Base-by-base conservation (phyloP, 75 land plant genomes). In the Selaginella tamariscina region DNA sequence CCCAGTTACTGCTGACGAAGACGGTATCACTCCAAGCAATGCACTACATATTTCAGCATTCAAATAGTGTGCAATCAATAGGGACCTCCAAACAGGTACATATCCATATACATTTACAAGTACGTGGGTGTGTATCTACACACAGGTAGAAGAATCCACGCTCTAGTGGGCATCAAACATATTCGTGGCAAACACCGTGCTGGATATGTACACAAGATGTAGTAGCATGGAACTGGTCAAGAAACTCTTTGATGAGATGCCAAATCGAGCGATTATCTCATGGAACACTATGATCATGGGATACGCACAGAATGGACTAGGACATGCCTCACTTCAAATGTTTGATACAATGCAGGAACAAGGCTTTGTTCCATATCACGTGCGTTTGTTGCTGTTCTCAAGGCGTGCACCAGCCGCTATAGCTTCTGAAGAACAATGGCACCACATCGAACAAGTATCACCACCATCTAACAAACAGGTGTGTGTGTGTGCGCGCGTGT, bases 251-350 rank as follows among this genome's bases (percentile, higher is more conserved):
- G 62, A 59, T 5, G 21, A 59, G 23, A 23, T 59, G 26, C 62
- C 62, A n/a, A 59, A 59, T 59, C 21, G 26, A 2, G n/a, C 21
- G 8, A 21, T 59, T 9, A 2, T n/a, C 18, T 59, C 62, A n/a
- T 59, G 62, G 62, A 59, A 59, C 62, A 59, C 62, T 2, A 59
- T 59, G 62, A 59, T 59, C 23, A 59, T 59, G 23, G 62, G 26
- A 26, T 59, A 8, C 21, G 62, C 21, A 8, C 62, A 59, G 62
- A n/a, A 2, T n/a, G 62, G n/a, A 2, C 27, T 9, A 59, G 62
- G 62, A n/a, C 18, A 21, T 5, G 5, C 23, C 8, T 5, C 62
- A 9, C 26, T 59, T 5, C 18, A 59, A 21, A 9, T 21, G 9
- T 59, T 59, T n/a, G 62, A 5, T n/a, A 21, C 5, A 9, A 59